Percentiles rank a stretch among this genome's conserved stretches.
Evolutionary conservation across 352 stramenopile species (phyloP).

Genomic region (Pythium brachiatum): DNA sequence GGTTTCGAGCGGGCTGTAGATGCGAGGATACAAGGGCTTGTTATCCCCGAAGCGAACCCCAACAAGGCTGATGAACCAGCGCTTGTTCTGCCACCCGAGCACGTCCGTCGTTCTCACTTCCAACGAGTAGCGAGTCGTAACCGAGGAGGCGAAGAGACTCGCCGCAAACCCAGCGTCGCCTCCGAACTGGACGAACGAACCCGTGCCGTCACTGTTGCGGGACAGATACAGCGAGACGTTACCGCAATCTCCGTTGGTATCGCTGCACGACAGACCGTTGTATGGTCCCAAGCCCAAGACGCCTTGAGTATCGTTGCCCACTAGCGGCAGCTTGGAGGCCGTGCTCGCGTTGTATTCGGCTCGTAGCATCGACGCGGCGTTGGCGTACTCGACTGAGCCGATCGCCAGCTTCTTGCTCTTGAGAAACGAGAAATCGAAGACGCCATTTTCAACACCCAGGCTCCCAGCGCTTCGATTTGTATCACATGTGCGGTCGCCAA

Average conservation of each 20-base stretch:
- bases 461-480: background rate
- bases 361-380: background rate
- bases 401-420: background rate
- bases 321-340: constrained; percentile 3
- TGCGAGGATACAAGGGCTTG: constrained; percentile 5
- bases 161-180: background rate
- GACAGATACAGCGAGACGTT: constrained; percentile 5
- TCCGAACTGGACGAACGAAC: background rate
- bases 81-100: background rate
- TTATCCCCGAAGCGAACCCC: constrained; percentile 4
- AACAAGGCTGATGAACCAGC: constrained; percentile 4
- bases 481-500: background rate
- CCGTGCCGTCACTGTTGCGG: background rate
- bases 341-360: background rate
- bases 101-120: background rate
- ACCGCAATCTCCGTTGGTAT: background rate
- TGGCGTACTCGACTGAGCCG: background rate
- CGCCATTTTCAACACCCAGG: background rate
- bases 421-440: background rate
- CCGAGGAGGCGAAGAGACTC: background rate
- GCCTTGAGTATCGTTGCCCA: background rate
- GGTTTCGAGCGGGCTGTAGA: background rate
- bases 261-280: background rate
- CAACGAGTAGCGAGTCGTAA: background rate
- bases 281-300: background rate